Base-by-base conservation (phyloP, 805 yeast genomes). In the Isabelozyma heimii region DNA sequence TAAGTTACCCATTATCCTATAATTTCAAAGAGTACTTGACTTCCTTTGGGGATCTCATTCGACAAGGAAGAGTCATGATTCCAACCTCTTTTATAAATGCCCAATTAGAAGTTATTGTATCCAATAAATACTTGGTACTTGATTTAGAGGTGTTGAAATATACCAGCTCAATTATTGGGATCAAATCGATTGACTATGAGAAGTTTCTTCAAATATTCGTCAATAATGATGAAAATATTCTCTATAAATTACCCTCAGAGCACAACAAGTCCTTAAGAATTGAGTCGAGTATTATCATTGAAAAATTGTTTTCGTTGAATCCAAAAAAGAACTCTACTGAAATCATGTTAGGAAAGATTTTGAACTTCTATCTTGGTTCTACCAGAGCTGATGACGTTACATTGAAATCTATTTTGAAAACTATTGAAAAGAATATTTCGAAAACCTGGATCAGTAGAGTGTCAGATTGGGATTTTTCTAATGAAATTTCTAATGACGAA, bases 401-500 rank as follows among this genome's bases (percentile, higher is more conserved):
- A 2, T 59, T 92, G 26, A 79, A 87, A 47, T 62, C 69, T 4
- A 66, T 88, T 1, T 60, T 92, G 42, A 72, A 75, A 47, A 61
- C 63, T 10, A 70, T 90, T 35, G 98, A 92, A 63, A 58, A 80
- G 0, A 65, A 67, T 3, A 57, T 75, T 6, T 67, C 76, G 12
- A 56, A 65, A 4, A 81, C 90, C 7, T 90, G 96, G 95, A 72
- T 86, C n/a, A 74, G 74, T 45, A 62, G 72, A 37, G 82, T 87
- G 5, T 67, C 74, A 33, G 70, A 77, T 41, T 88, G 96, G 95
- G 91, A 87, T 45, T 77, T 85, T 45, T 59, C 61, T 40, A 73
- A 75, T 45, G 61, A 80, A 63, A 40, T 67, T 55, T 58, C 61
- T 4, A 72, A 67, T 40, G 66, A 64, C 20, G 83, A 79, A 26